These are phyloP conservation scores for Botrytis hyacinthi DNA, from an alignment of 2,329 filamentous ascomycete genomes.

Conservation along the genomic window DNA sequence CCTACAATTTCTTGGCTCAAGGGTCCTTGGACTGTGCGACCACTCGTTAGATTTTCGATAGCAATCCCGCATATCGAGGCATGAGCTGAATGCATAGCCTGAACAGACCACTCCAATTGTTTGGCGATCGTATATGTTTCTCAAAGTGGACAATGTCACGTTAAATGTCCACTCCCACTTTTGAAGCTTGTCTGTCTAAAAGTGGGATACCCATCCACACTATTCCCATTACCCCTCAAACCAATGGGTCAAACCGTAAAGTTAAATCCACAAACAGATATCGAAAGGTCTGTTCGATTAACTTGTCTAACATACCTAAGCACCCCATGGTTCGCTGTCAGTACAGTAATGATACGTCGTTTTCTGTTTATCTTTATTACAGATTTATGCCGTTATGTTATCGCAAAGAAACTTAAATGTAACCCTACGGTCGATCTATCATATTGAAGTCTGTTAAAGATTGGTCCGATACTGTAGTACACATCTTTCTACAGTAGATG, in stretches of 20 bases:
- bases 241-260: not conserved
- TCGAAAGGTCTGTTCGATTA: not conserved
- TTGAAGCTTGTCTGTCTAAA: slow-evolving; percentile 3
- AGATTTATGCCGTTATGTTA: not conserved
- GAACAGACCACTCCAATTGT: not conserved
- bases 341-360: not conserved
- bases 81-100: not conserved
- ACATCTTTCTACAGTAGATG: not conserved
- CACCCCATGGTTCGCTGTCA: not conserved
- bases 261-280: not conserved
- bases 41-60: not conserved
- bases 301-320: not conserved
- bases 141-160: not conserved
- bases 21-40: not conserved
- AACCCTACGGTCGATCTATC: not conserved
- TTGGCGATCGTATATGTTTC: not conserved
- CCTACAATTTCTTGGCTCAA: not conserved
- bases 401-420: not conserved
- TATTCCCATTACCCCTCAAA: not conserved
- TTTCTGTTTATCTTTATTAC: not conserved
- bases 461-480: not conserved
- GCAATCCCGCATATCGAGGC: not conserved
- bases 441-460: not conserved
- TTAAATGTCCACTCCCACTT: not conserved
- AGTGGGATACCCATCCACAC: not conserved